These are phyloP conservation scores for Calycina marina DNA, from an alignment of 2,329 filamentous ascomycete species.

Conservation along the genomic window DNA sequence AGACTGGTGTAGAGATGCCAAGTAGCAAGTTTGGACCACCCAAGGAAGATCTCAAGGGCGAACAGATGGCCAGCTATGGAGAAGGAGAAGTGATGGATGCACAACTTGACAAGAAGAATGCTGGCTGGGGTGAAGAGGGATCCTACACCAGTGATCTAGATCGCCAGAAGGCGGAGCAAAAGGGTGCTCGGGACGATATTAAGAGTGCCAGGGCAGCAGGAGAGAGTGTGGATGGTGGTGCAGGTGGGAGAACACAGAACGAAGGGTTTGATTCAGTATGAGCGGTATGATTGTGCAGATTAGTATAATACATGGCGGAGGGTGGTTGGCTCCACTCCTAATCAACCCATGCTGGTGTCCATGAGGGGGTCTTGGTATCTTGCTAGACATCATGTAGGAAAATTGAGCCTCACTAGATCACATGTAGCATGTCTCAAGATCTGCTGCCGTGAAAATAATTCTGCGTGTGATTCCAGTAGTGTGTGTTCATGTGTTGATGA, in stretches of 20 bases:
- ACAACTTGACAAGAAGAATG: conserved; percentile 21
- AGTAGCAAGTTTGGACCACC: conserved; percentile 16
- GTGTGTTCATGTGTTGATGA: too few relatives aligned
- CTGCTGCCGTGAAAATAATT: too few relatives aligned
- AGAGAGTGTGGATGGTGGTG: conserved; percentile 19
- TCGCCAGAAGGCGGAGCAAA: conserved; percentile 22
- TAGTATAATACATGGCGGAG: too few relatives aligned
- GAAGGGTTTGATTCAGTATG: conserved; percentile 17
- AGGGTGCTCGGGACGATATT: conserved; percentile 17
- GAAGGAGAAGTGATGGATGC: conserved; percentile 21
- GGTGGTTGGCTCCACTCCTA: too few relatives aligned
- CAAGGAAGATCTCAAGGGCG: conserved; percentile 19
- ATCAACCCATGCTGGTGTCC: too few relatives aligned
- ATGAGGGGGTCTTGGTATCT: too few relatives aligned
- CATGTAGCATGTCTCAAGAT: too few relatives aligned
- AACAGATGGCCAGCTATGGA: conserved; percentile 3
- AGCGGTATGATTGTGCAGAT: conserved; percentile 1
- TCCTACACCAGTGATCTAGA: conserved; percentile 20
- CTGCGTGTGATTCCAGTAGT: too few relatives aligned
- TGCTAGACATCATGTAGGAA: too few relatives aligned
- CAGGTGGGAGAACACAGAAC: conserved; percentile 16
- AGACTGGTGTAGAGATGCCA: conserved; percentile 15
- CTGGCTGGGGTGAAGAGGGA: conserved; percentile 20
- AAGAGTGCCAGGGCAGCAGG: conserved; percentile 16
- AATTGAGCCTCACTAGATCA: too few relatives aligned